Evolutionary conservation across 768 basidiomycete species (phyloP), one percentile per base, ranked within the genome.

Genomic region (Lentinus tigrinus): DNA sequence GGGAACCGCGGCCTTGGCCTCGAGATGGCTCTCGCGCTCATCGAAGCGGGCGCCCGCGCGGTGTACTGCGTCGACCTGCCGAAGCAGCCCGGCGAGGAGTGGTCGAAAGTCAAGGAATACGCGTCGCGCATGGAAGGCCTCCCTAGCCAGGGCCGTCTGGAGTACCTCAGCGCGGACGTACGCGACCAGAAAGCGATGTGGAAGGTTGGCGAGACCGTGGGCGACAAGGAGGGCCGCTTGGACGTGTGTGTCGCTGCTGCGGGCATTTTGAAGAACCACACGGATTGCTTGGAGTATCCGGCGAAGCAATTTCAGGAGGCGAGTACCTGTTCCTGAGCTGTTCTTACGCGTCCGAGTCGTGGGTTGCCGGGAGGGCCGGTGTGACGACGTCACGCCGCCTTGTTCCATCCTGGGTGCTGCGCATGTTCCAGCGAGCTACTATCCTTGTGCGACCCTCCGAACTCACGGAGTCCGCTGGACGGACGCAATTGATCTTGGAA

Each of bases 211-310:
- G 74, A 81, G 66, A 77, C 77, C 63, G 85, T 93, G 46, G 88
- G 84, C 0, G 78, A 87, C 57, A 77, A 73, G 62, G 90, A 92
- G 60, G 80, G 81, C 17, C 75, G 89, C 62, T 79, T 93, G 75
- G 90, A 93, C 67, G 78, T 87, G 16, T 89, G 88, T 64, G 70
- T 92, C 57, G 90, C 90, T 3, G 89, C 91, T 17, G 91, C 91
- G 40, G 91, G 90, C 21, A 81, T 92, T 52, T 67, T 89, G 67
- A 68, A 65, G 56, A 65, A 74, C 0, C 77, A 87, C 59, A 83
- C 72, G 28, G 82, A 84, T 56, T 89, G 88, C 63, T 69, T 90
- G 70, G 80, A 83, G 44, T 89, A 89, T 67, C 80, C 85, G 1
- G 85, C 76, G 13, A 71, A 81, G 58, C 78, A 87, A 62, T 91